phyloP scores from a whole-genome alignment of 805 yeast species.

The Phaffomyces thermotolerans region DNA sequence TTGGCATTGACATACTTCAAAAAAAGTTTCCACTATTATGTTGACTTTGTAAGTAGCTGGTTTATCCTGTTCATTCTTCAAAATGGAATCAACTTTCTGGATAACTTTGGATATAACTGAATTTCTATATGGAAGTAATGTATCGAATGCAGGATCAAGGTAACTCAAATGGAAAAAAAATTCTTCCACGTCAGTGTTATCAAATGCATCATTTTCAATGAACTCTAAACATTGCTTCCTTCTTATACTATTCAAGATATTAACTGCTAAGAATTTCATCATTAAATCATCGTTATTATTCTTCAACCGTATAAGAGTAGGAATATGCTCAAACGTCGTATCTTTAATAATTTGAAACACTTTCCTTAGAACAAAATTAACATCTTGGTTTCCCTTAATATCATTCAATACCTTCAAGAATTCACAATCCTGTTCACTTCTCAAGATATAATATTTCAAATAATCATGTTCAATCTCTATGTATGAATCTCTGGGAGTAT shows the following conservation, averaged over 20 bases:
- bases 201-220: neutral
- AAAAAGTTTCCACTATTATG: constrained; percentile 6
- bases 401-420: neutral
- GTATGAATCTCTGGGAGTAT: constrained; percentile 1
- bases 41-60: constrained; percentile 8
- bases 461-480: neutral
- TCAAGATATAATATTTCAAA: constrained; percentile 2
- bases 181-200: constrained; percentile 9
- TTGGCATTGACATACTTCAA: neutral
- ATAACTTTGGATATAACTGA: constrained; percentile 1
- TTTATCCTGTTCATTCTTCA: neutral
- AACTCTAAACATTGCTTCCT: constrained; percentile 1
- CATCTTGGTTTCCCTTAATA: neutral
- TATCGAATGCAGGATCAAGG: constrained; percentile 18
- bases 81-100: neutral
- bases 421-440: constrained; percentile 6
- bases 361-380: constrained; percentile 5
- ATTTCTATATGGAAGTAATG: constrained; percentile 11
- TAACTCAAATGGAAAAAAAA: constrained; percentile 5
- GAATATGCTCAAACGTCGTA: constrained; percentile 6
- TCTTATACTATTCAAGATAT: constrained; percentile 9
- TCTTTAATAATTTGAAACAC: constrained; percentile 6
- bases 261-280: constrained; percentile 8
- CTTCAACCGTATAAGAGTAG: constrained; percentile 10
- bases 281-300: constrained; percentile 5